These are phyloP conservation scores for Colletotrichum euphorbiae DNA, from an alignment of 2,329 filamentous ascomycete genomes.

Conservation along the genomic window DNA sequence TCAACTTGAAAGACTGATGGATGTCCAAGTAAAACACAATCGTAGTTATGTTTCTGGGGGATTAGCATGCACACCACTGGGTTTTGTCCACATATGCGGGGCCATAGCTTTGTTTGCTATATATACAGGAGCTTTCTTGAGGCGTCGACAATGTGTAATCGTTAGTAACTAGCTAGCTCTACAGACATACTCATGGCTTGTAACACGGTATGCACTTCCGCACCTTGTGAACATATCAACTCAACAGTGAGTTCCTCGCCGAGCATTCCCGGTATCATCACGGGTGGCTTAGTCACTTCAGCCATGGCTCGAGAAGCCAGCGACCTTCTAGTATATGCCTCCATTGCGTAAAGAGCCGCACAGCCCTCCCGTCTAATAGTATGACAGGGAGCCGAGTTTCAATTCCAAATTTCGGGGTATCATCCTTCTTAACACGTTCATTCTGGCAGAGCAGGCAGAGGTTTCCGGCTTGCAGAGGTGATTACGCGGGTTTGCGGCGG, in stretches of 20 bases:
- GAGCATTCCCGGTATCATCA: too few relatives aligned
- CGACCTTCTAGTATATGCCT: too few relatives aligned
- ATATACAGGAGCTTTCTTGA: conserved; percentile 36
- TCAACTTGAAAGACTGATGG: conserved; percentile 4
- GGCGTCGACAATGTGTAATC: conserved; percentile 31
- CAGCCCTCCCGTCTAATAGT: too few relatives aligned
- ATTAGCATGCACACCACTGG: conserved; percentile 1
- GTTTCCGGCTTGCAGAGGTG: conserved; percentile 50
- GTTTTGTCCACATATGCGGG: conserved; percentile 18
- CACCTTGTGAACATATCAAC: too few relatives aligned
- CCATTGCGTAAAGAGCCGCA: too few relatives aligned
- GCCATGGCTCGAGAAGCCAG: too few relatives aligned
- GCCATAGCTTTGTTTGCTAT: conserved; percentile 34
- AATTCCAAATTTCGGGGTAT: not conserved
- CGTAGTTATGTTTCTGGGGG: not conserved
- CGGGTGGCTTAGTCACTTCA: too few relatives aligned
- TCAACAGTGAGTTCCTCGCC: too few relatives aligned
- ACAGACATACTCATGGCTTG: conserved; percentile 29
- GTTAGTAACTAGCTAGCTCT: conserved; percentile 35
- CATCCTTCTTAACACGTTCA: conserved; percentile 40
- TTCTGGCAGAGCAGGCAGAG: conserved; percentile 57
- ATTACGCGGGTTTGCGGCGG: conserved; percentile 28
- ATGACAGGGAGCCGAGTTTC: too few relatives aligned
- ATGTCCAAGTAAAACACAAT: not conserved
- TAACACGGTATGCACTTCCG: not conserved